Conservation (phyloP, 805 yeast genomes). For the Kluyveromyces aestuarii region DNA sequence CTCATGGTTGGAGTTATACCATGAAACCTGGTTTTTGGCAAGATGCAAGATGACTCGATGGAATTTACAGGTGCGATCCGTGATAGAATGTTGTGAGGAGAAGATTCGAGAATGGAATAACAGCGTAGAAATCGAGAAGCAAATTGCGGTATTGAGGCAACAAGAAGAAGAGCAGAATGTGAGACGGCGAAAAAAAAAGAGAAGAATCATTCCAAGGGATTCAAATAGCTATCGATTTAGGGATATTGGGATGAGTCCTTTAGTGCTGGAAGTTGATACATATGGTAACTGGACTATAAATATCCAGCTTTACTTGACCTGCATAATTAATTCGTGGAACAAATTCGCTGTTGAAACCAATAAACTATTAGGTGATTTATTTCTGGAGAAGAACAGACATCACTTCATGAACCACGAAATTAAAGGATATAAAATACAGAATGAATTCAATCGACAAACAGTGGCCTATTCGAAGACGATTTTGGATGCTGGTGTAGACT, state of each 20-base stretch:
- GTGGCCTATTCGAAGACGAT: slow-evolving; percentile 14
- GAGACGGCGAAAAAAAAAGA: background rate
- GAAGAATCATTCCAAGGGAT: background rate
- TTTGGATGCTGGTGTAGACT: slow-evolving; percentile 1
- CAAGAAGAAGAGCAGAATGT: background rate
- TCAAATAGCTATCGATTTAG: background rate
- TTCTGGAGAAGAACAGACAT: slow-evolving; percentile 6
- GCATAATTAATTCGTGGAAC: slow-evolving; percentile 13
- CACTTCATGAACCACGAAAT: background rate
- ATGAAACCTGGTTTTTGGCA: background rate
- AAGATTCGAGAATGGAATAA: background rate
- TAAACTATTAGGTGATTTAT: slow-evolving; percentile 15
- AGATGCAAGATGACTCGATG: slow-evolving; percentile 1
- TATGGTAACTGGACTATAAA: slow-evolving; percentile 6
- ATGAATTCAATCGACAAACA: slow-evolving; percentile 17
- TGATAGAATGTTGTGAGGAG: slow-evolving; percentile 1
- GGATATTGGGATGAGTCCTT: background rate
- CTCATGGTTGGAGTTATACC: background rate
- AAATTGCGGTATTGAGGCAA: background rate
- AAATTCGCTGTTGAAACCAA: slow-evolving; percentile 19
- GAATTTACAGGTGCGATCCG: background rate
- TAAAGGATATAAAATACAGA: slow-evolving; percentile 12
- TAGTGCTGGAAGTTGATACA: background rate
- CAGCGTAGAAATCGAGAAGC: background rate
- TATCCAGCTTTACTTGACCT: slow-evolving; percentile 5